Evolutionary conservation across 2,329 filamentous ascomycete genomes (phyloP), one percentile per base, ranked within the genome.

Genomic region (Nigrospora osmanthi): DNA sequence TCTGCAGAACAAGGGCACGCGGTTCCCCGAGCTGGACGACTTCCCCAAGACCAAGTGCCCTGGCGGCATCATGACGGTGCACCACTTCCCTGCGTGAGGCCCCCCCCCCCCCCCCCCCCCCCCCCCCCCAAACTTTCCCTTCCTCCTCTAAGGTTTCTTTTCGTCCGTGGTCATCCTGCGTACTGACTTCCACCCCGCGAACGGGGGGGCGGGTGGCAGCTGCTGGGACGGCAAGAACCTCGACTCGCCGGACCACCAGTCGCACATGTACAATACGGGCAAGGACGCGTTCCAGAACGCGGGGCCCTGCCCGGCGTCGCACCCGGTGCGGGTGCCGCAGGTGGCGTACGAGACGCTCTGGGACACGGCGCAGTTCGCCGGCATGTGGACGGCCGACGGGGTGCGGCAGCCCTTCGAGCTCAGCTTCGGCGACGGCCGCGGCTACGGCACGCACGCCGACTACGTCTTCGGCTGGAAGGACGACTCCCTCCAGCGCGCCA

Each of bases 151-250:
- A n/a, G n/a, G n/a, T 13, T 35, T 10, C 9, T 35, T 15, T 16
- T 32, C 30, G 11, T 17, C 19, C 38, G 14, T 9, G 16, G 19
- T n/a, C n/a, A 35, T 31, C 11, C 6, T 12, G 23, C 13, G 0
- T 28, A 11, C 33, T 42, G 19, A 42, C 33, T 3, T 0, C n/a
- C n/a, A n/a, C n/a, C n/a, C n/a, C n/a, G n/a, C n/a, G n/a, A n/a
- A 15, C 23, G 14, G 19, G 19, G 19, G 19, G 7, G 19, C 19
- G 11, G 13, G 3, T 6, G 13, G 6, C 40, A 58, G 52, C 55
- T 83, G 80, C 66, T 83, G 80, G 80, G 70, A 84, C 48, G 80
- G 80, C 32, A 63, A 66, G 38, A 71, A 80, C 50, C 54, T 77
- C 16, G 77, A 82, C 55, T 69, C 69, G 11, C 42, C 64, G 1